phyloP scores from a whole-genome alignment of 306 rosid genomes.

The Glycyrrhiza uralensis region DNA sequence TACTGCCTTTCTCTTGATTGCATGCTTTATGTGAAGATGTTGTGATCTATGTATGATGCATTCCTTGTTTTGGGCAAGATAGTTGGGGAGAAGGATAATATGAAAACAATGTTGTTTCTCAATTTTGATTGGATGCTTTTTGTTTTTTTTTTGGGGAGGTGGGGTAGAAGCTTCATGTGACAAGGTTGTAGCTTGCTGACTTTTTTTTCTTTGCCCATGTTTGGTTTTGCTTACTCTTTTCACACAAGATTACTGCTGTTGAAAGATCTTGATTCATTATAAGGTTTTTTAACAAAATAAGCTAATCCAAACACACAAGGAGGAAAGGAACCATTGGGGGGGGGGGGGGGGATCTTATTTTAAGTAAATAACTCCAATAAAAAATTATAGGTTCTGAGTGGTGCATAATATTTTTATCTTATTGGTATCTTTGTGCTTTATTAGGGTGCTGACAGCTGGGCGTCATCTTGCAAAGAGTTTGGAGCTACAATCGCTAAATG shows the following conservation, averaged over 20 bases:
- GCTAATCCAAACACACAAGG: background rate
- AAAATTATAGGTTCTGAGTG: background rate
- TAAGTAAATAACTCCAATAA: too few relatives aligned
- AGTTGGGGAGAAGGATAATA: background rate
- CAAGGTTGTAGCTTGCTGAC: background rate
- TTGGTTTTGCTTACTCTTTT: background rate
- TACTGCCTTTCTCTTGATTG: background rate
- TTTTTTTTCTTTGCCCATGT: background rate
- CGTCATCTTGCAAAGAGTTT: conserved; percentile 92
- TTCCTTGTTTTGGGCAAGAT: background rate
- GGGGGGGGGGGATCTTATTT: background rate
- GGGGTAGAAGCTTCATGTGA: background rate
- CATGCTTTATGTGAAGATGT: background rate
- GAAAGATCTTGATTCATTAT: background rate
- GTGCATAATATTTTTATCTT: background rate
- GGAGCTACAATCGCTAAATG: conserved; percentile 91
- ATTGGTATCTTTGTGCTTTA: conserved; percentile 15
- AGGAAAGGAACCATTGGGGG: background rate
- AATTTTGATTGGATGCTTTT: too few relatives aligned
- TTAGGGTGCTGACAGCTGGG: conserved; percentile 86
- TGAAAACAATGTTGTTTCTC: background rate
- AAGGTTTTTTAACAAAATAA: background rate
- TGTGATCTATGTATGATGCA: background rate
- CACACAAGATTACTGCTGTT: background rate
- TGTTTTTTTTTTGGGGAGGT: too few relatives aligned